Percentiles rank a stretch among this genome's conserved stretches.
Evolutionary conservation across 352 stramenopile genomes (phyloP).

Genomic region (Thalassiosira mediterranea): DNA sequence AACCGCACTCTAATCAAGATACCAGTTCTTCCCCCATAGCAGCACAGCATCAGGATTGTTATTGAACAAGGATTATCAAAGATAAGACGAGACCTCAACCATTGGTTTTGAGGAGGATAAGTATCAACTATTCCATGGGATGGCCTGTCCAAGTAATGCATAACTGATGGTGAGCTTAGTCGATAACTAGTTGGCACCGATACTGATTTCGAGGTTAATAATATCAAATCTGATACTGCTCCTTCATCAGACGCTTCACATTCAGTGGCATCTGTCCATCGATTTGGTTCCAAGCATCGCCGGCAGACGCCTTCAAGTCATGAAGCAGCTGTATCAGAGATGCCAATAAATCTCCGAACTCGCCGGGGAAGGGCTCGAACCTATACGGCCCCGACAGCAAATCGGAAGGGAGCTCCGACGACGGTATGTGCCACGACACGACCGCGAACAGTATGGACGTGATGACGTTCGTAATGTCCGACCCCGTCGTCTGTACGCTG

Average conservation of each 20-base stretch:
- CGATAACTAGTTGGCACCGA: too few species aligned
- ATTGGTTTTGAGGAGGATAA: too few species aligned
- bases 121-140: too few species aligned
- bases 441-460: constrained; percentile 74
- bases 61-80: too few species aligned
- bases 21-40: too few species aligned
- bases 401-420: constrained; percentile 27
- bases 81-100: too few species aligned
- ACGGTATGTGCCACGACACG: constrained; percentile 76
- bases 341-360: constrained; percentile 35
- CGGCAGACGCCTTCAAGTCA: constrained; percentile 45
- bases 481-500: constrained; percentile 59
- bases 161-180: too few species aligned
- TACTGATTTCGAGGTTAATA: too few species aligned
- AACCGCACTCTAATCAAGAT: too few species aligned
- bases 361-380: constrained; percentile 33
- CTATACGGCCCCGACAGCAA: constrained; percentile 27
- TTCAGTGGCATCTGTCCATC: constrained; percentile 46
- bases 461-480: constrained; percentile 52
- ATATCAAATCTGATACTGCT: constrained; percentile 52
- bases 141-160: too few species aligned
- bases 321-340: constrained; percentile 38
- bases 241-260: constrained; percentile 45
- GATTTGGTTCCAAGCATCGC: constrained; percentile 27
- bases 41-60: too few species aligned